Evolutionary conservation across 2,329 filamentous ascomycete species (phyloP).

Genomic region (Lasiodiplodia sp.): DNA sequence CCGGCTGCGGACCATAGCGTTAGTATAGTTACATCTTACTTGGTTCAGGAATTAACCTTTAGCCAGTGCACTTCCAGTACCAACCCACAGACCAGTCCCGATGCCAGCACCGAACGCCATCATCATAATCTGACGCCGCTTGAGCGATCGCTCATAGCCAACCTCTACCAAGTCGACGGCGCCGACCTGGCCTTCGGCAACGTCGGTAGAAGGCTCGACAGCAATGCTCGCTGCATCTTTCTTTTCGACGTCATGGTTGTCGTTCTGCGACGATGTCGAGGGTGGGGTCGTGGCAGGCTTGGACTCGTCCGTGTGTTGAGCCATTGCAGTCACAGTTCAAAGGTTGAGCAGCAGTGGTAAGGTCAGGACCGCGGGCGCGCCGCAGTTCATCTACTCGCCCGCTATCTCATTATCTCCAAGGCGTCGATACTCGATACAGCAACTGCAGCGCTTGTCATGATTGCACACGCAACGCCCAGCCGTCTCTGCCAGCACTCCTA

Average conservation of each 20-base stretch:
- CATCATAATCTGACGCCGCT: slow-evolving; percentile 30
- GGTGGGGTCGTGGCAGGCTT: slow-evolving; percentile 1
- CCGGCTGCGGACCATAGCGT: slow-evolving; percentile 15
- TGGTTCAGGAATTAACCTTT: slow-evolving; percentile 4
- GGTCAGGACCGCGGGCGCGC: not conserved
- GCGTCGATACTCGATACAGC: not conserved
- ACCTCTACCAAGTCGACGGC: slow-evolving; percentile 20
- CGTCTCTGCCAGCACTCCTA: not conserved
- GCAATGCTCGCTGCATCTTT: slow-evolving; percentile 11
- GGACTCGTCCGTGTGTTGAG: not conserved
- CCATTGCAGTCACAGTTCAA: slow-evolving; percentile 2
- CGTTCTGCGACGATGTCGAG: not conserved
- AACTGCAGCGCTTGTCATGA: not conserved
- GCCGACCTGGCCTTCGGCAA: slow-evolving; percentile 9
- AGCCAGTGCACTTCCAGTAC: slow-evolving; percentile 27
- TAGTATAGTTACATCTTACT: not conserved
- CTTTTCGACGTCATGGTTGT: not conserved
- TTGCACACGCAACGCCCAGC: not conserved
- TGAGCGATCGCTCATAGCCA: slow-evolving; percentile 26
- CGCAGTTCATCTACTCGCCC: slow-evolving; percentile 2
- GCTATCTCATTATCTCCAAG: slow-evolving; percentile 7
- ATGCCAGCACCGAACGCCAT: slow-evolving; percentile 30
- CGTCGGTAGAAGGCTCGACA: slow-evolving; percentile 11
- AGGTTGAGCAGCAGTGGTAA: not conserved
- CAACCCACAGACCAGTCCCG: slow-evolving; percentile 29